Evolutionary conservation across 169 alveolate genomes (phyloP).

Genomic region (Eimeria falciformis): DNA sequence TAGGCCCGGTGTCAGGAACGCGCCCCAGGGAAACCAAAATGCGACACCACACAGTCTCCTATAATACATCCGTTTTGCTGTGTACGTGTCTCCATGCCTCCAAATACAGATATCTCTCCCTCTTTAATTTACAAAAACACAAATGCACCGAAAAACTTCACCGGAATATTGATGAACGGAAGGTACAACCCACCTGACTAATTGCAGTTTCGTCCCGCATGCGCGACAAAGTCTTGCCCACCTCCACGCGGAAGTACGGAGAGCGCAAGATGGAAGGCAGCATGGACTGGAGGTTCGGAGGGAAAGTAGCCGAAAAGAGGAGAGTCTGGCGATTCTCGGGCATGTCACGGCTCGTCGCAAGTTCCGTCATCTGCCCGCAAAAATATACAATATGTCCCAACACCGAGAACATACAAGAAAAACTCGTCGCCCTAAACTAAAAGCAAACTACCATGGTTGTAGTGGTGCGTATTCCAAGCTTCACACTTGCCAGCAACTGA

Average conservation of each 20-base stretch:
- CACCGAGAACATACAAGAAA: too few species aligned
- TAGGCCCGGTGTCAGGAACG: not conserved
- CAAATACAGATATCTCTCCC: too few species aligned
- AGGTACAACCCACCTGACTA: not conserved
- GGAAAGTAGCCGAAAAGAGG: slow-evolving; percentile 44
- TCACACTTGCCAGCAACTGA: not conserved
- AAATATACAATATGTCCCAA: too few species aligned
- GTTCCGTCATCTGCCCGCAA: slow-evolving; percentile 8
- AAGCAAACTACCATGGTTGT: too few species aligned
- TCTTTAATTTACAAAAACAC: too few species aligned
- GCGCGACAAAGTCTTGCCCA: not conserved
- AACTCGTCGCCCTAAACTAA: too few species aligned
- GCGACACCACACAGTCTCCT: not conserved
- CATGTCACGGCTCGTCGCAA: slow-evolving; percentile 18
- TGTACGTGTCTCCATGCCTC: too few species aligned
- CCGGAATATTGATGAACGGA: too few species aligned
- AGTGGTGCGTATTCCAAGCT: too few species aligned
- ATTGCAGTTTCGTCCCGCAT: slow-evolving; percentile 1
- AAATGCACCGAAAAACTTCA: too few species aligned
- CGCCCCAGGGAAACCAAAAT: not conserved
- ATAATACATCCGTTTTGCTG: too few species aligned
- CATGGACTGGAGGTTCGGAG: not conserved
- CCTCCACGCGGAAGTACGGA: slow-evolving; percentile 21
- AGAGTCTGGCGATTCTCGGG: slow-evolving; percentile 49
- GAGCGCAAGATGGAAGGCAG: slow-evolving; percentile 12